phyloP scores from a whole-genome alignment of 495 filamentous ascomycete genomes.

The Penicillium mononematosum region DNA sequence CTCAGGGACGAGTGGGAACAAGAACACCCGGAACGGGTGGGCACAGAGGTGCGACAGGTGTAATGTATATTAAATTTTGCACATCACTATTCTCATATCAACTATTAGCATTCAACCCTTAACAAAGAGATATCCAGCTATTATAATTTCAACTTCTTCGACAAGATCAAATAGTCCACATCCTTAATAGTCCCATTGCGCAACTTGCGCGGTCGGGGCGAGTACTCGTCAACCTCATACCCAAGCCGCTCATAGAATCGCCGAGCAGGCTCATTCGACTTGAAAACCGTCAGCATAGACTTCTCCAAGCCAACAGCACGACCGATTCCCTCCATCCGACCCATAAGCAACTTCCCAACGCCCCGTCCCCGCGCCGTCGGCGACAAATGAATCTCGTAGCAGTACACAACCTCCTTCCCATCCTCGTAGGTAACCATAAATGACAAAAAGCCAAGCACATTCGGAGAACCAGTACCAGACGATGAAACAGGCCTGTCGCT shows the following conservation, averaged over 20 bases:
- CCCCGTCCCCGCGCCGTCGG: constrained; percentile 49
- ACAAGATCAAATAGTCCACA: constrained; percentile 71
- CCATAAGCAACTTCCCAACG: constrained; percentile 43
- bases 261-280: constrained; percentile 58
- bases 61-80: constrained; percentile 37
- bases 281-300: constrained; percentile 83
- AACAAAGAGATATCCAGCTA: neutral
- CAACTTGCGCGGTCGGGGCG: constrained; percentile 59
- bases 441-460: constrained; percentile 66
- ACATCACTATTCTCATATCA: neutral
- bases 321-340: constrained; percentile 43
- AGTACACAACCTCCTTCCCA: constrained; percentile 70
- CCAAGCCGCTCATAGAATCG: constrained; percentile 68
- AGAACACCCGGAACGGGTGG: constrained; percentile 83
- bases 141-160: constrained; percentile 48
- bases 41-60: constrained; percentile 83
- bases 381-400: constrained; percentile 82
- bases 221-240: constrained; percentile 65
- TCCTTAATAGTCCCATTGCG: constrained; percentile 63
- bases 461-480: neutral
- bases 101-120: constrained; percentile 4
- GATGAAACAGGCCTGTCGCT: neutral
- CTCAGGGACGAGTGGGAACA: constrained; percentile 93
- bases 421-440: constrained; percentile 85
- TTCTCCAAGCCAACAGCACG: constrained; percentile 55